These are phyloP conservation scores for Aspergillus saccharolyticus DNA, from an alignment of 495 filamentous ascomycete genomes.

Conservation along the genomic window DNA sequence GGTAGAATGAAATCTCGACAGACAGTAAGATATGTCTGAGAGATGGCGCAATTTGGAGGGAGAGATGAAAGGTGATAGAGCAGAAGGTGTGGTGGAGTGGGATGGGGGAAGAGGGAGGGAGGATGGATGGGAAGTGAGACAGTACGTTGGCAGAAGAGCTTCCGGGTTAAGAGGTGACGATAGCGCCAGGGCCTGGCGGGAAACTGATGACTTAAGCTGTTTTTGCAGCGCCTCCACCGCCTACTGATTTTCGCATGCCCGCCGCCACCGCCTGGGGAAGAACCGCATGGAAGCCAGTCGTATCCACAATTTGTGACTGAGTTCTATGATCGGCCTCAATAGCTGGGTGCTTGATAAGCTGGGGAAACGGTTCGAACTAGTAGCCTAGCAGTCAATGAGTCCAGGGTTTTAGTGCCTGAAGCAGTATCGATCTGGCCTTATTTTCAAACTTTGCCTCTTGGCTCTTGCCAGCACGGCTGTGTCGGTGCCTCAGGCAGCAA, in stretches of 20 bases:
- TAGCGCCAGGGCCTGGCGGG: slow-evolving; percentile 19
- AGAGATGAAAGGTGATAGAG: slow-evolving; percentile 9
- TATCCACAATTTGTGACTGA: slow-evolving; percentile 11
- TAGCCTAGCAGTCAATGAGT: not conserved
- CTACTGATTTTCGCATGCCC: slow-evolving; percentile 13
- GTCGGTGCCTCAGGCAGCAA: not conserved
- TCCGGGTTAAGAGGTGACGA: slow-evolving; percentile 41
- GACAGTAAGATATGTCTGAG: slow-evolving; percentile 28
- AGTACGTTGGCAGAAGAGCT: slow-evolving; percentile 28
- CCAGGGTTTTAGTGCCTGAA: not conserved
- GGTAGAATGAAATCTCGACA: slow-evolving; percentile 9
- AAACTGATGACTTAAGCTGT: slow-evolving; percentile 38
- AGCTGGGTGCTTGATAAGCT: not conserved
- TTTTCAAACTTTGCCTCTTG: not conserved
- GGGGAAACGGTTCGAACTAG: not conserved
- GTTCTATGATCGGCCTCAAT: not conserved
- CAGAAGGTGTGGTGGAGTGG: slow-evolving; percentile 9
- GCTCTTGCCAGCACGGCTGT: not conserved
- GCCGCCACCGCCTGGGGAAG: slow-evolving; percentile 29
- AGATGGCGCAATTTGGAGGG: slow-evolving; percentile 11
- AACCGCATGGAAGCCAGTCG: slow-evolving; percentile 42
- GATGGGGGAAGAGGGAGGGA: slow-evolving; percentile 15
- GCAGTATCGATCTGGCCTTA: not conserved
- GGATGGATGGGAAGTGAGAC: slow-evolving; percentile 22
- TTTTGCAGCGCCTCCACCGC: slow-evolving; percentile 15